Evolutionary conservation across 192 early-diverging fungal genomes (phyloP).

Genomic region (Coemansia sp.): DNA sequence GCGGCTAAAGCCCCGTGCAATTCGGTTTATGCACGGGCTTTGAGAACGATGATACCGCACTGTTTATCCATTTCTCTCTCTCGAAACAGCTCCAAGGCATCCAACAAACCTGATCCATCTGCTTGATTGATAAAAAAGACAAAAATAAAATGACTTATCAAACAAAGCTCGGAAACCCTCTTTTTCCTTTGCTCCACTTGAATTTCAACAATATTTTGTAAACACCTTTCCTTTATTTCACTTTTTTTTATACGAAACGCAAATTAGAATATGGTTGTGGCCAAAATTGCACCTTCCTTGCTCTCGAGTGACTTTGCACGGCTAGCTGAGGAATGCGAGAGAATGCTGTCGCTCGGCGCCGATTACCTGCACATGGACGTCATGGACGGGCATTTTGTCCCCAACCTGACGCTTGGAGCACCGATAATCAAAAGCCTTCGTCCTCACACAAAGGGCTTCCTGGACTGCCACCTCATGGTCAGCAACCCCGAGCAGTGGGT

Average conservation of each 20-base stretch:
- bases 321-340: slow-evolving; percentile 81
- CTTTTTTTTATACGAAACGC: background rate
- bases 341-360: slow-evolving; percentile 88
- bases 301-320: slow-evolving; percentile 89
- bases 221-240: background rate
- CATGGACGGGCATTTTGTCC: slow-evolving; percentile 98
- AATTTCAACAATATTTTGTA: background rate
- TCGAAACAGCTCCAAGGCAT: no score
- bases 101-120: no score
- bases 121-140: no score
- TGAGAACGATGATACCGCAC: no score
- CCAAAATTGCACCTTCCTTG: slow-evolving; percentile 91
- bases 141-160: no score
- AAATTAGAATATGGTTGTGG: slow-evolving; percentile 65
- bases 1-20: background rate
- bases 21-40: background rate
- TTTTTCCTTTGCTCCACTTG: background rate
- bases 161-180: background rate
- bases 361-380: slow-evolving; percentile 92
- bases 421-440: slow-evolving; percentile 87
- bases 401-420: slow-evolving; percentile 93
- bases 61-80: no score
- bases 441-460: slow-evolving; percentile 87
- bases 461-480: slow-evolving; percentile 87
- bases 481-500: slow-evolving; percentile 85